Evolutionary conservation across 306 rosid species (phyloP), one percentile per base, ranked within the genome.

Genomic region (Mimosa bimucronata): DNA sequence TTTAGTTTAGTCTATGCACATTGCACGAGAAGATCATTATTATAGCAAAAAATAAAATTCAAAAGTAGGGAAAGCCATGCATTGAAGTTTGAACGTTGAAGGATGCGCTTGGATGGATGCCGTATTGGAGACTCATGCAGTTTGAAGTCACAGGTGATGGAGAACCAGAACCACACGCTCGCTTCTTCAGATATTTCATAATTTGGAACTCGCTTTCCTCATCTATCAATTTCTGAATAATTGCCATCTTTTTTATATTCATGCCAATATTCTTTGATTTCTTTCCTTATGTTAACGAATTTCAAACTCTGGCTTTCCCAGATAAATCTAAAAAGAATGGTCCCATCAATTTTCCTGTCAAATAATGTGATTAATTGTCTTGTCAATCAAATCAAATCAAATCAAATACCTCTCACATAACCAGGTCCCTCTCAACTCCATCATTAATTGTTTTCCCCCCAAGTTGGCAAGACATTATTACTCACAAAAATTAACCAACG

Each of bases 361-460:
- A 16, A 18, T 18, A 66, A 34, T 66, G 44, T 66, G 30, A 34
- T 62, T 31, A 18, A 16, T 66, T 34, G 71, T 66, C 71, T 34
- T 9, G 46, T 37, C 71, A 66, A 67, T 67, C 73, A 67, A 21
- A 69, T 42, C 74, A 69, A 66, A 67, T 67, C 73, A 67, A 21
- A 69, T 42, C 74, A 69, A 69, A 21, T 1, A 10, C 16, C 13
- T 11, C 2, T 10, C 48, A 37, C 16, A 16, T 31, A 29, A 18
- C 30, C 23, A 38, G 52, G 19, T 40, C 37, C 31, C 18, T 21
- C 31, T 4, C 30, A 12, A 40, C 18, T 38, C 21, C 13, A 19
- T 19, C 21, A 31, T 18, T 37, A 37, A 19, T 10, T n/a, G 14
- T 23, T 37, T 66, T 66, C 38, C 38, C 3, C 38, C 38, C 5